Conservation (phyloP, 495 filamentous ascomycete genomes). For the Echria macrotheca region DNA sequence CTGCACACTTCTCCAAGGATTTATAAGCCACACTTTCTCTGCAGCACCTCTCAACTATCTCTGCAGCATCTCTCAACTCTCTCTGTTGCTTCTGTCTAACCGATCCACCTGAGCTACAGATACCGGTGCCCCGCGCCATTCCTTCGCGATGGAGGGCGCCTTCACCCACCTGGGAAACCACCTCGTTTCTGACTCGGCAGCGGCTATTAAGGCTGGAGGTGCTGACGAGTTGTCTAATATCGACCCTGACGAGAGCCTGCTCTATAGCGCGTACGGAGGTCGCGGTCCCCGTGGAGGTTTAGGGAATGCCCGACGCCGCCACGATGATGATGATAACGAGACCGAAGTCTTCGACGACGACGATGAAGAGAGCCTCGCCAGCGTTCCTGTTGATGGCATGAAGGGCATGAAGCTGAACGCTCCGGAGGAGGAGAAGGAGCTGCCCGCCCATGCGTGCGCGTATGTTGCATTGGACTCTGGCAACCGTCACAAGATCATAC, state of each 20-base stretch:
- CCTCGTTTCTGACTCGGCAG: constrained; percentile 65
- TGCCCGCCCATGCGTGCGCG: constrained; percentile 95
- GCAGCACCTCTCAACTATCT: background rate
- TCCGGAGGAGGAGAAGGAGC: constrained; percentile 78
- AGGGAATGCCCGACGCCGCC: constrained; percentile 49
- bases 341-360: constrained; percentile 83
- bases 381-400: constrained; percentile 70
- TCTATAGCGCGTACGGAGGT: constrained; percentile 59
- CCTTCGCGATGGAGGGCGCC: constrained; percentile 65
- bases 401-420: constrained; percentile 60
- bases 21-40: background rate
- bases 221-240: constrained; percentile 57
- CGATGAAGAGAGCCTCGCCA: constrained; percentile 87
- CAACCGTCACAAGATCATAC: too few relatives aligned
- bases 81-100: constrained; percentile 5
- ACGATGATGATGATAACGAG: constrained; percentile 83
- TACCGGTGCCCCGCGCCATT: constrained; percentile 12
- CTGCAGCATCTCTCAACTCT: background rate
- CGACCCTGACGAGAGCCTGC: constrained; percentile 71
- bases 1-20: background rate
- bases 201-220: constrained; percentile 64
- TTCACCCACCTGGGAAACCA: constrained; percentile 84
- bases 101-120: constrained; percentile 8
- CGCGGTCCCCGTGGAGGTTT: constrained; percentile 50
- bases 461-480: too few relatives aligned